Conservation (phyloP, 306 rosid species). For the Cyclanthera cordifolia region DNA sequence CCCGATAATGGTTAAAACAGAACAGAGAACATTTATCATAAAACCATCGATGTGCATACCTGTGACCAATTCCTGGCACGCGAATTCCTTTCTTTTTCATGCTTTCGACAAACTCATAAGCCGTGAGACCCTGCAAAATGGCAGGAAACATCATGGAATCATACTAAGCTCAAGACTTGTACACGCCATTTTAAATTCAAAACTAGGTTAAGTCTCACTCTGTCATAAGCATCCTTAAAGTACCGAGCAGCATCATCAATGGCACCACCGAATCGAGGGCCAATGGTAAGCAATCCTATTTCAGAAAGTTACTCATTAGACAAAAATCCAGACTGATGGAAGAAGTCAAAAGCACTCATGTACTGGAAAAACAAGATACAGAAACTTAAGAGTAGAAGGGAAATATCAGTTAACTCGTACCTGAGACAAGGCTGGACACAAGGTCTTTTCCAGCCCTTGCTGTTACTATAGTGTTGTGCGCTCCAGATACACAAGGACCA, state of each 20-base stretch:
- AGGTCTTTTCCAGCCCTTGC: slow-evolving; percentile 99
- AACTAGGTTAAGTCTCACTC: not conserved
- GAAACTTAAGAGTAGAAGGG: not conserved
- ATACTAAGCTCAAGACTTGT: not conserved
- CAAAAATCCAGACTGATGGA: slow-evolving; percentile 9
- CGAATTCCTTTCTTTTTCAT: slow-evolving; percentile 97
- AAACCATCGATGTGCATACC: slow-evolving; percentile 28
- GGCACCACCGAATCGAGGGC: slow-evolving; percentile 99
- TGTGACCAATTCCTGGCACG: slow-evolving; percentile 97
- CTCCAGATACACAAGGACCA: slow-evolving; percentile 98
- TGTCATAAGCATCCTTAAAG: slow-evolving; percentile 91
- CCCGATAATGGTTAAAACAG: too few relatives aligned
- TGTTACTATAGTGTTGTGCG: slow-evolving; percentile 92
- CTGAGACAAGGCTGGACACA: slow-evolving; percentile 88
- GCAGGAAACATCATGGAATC: slow-evolving; percentile 14
- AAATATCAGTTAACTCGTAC: slow-evolving; percentile 17
- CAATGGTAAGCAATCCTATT: slow-evolving; percentile 93
- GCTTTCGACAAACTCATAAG: slow-evolving; percentile 83
- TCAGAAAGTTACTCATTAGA: slow-evolving; percentile 19
- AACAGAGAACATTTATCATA: too few relatives aligned
- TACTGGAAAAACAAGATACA: too few relatives aligned
- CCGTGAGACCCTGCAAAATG: slow-evolving; percentile 50
- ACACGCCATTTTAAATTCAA: not conserved
- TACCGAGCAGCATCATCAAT: slow-evolving; percentile 98
- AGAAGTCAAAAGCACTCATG: too few relatives aligned